Evolutionary conservation across 2,329 filamentous ascomycete species (phyloP).

Genomic region (Cladosporium sp.): DNA sequence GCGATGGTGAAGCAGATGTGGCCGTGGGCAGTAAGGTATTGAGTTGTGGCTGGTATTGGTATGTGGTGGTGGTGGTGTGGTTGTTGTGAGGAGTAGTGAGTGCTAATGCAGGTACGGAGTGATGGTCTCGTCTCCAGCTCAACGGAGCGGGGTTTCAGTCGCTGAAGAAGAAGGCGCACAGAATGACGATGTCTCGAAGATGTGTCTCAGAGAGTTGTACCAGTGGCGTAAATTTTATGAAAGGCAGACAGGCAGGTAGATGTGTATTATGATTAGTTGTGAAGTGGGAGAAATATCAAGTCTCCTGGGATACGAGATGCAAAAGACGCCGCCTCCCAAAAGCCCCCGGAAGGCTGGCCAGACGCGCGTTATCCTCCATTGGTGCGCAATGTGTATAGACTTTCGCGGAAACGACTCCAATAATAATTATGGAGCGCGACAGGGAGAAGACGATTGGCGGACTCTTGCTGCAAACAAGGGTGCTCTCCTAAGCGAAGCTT

Average conservation of each 20-base stretch:
- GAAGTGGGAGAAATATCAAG: background rate
- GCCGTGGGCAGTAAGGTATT: background rate
- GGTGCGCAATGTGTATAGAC: conserved; percentile 1
- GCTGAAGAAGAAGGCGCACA: conserved; percentile 2
- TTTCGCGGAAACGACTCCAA: background rate
- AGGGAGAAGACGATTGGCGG: background rate
- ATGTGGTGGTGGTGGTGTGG: background rate
- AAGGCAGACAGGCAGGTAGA: background rate
- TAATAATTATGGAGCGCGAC: background rate
- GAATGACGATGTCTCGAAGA: background rate
- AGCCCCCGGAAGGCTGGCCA: background rate
- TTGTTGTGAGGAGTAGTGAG: conserved; percentile 5
- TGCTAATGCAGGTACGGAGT: conserved; percentile 15
- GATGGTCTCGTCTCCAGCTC: conserved; percentile 10
- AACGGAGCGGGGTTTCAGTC: conserved; percentile 6
- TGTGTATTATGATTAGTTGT: background rate
- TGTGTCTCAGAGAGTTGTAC: background rate
- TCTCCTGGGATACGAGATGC: background rate
- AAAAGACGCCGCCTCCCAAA: background rate
- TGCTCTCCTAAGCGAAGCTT: background rate
- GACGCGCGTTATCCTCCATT: conserved; percentile 1
- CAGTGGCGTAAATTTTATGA: background rate
- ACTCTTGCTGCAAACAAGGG: background rate
- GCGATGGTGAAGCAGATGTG: conserved; percentile 1
- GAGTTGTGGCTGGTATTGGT: background rate